Percentiles rank a stretch among this genome's conserved stretches.
These are phyloP conservation scores for Suhomyces sp. DNA, from an alignment of 805 yeast species.

Conservation along the genomic window DNA sequence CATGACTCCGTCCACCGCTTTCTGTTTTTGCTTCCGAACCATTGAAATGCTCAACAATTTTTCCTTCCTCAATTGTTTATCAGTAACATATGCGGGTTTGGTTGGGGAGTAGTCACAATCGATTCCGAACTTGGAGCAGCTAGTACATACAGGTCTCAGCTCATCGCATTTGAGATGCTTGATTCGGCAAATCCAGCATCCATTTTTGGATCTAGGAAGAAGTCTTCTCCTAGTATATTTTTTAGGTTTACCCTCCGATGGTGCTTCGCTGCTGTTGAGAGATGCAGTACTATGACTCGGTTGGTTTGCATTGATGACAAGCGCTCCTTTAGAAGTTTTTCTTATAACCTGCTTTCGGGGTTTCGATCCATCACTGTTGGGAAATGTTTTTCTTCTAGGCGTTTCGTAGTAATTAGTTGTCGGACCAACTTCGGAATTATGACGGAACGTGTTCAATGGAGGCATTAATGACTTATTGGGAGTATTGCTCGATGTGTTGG, in stretches of 20 bases:
- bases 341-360: conserved; percentile 7
- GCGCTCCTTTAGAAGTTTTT: conserved; percentile 3
- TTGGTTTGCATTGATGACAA: background rate
- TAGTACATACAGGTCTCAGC: conserved; percentile 33
- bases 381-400: conserved; percentile 16
- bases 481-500: conserved; percentile 8
- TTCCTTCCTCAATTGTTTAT: conserved; percentile 30
- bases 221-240: conserved; percentile 39
- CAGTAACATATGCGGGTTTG: conserved; percentile 39
- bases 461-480: conserved; percentile 16
- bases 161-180: conserved; percentile 47
- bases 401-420: conserved; percentile 13
- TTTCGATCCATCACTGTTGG: conserved; percentile 9
- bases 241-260: conserved; percentile 19
- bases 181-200: conserved; percentile 48
- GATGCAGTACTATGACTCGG: background rate
- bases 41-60: conserved; percentile 32
- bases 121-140: conserved; percentile 40
- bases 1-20: background rate
- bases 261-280: conserved; percentile 1
- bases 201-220: conserved; percentile 40
- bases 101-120: conserved; percentile 39
- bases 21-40: conserved; percentile 22
- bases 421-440: conserved; percentile 21
- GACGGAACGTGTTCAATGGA: conserved; percentile 22